Base-by-base conservation (phyloP, 1,284 basidiomycete species). In the Waitea zeae region DNA sequence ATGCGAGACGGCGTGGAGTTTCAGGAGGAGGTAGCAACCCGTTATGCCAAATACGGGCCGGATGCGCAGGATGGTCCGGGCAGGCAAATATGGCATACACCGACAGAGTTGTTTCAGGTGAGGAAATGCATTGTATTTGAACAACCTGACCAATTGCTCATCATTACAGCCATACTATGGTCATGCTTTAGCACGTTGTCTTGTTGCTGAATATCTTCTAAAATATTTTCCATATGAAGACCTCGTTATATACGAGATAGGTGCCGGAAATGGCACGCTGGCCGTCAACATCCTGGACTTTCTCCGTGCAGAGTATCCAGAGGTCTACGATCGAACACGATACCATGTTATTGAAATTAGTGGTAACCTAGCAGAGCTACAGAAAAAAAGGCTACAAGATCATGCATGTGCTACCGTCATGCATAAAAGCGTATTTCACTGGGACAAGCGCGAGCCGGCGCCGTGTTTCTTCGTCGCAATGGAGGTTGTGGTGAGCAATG, bases 21-120 rank as follows among this genome's bases (percentile, higher is more conserved):
- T 44, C 78, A 95, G 52, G 71, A 77, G 31, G 67, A 74, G 36
- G 73, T 97, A 12, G 79, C 82, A 18, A 58, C 62, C 45, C 67
- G 76, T 42, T 95, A 95, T 51, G 64, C 68, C 27, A 61, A 63
- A 11, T 83, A 83, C 45, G 77, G 70, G 13, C 59, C 56, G 39
- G 67, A 76, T 44, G n/a, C n/a, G n/a, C 63, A 62, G 34, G 65
- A 70, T 24, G 81, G 83, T 3, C 72, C 82, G 12, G 89, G 89
- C 4, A 68, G 75, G 46, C 95, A 99, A 54, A 67, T 98, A 36
- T 99, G 95, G 95, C 95, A 99, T 58, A 99, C 95, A 0, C 95
- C 95, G 0, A 96, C 90, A 2, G 93, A 98, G 53, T 60, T 99
- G 27, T 97, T 98, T 67, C 89, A 93, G 69, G 92, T 90, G 47